Percentiles rank a stretch among this genome's conserved stretches.
Conservation (phyloP, 2,329 filamentous ascomycete species). For the Paraphoma chrysanthemicola region DNA sequence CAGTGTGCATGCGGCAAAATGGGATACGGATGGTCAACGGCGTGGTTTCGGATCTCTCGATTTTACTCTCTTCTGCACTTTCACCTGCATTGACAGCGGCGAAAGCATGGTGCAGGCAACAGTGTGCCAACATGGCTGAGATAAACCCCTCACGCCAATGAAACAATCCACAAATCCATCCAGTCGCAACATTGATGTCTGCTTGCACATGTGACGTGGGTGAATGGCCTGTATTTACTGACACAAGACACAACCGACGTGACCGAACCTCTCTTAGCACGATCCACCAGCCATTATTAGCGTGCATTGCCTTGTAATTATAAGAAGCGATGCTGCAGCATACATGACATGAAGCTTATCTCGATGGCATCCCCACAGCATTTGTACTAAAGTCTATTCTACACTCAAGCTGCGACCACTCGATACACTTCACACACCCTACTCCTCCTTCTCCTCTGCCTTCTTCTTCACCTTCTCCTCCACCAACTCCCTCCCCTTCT, state of each 20-base stretch:
- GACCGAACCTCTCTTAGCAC: not conserved
- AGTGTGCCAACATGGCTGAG: slow-evolving; percentile 46
- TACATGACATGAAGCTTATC: not conserved
- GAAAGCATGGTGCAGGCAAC: slow-evolving; percentile 44
- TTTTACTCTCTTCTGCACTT: slow-evolving; percentile 49
- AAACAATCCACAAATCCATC: slow-evolving; percentile 34
- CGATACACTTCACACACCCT: not conserved
- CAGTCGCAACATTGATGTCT: slow-evolving; percentile 18
- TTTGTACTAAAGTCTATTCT: not conserved
- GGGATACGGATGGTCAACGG: slow-evolving; percentile 48
- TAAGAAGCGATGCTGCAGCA: too few species aligned
- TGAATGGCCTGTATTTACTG: too few species aligned
- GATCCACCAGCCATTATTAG: not conserved
- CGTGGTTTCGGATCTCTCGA: slow-evolving; percentile 49
- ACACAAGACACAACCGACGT: too few species aligned
- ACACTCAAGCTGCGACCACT: not conserved
- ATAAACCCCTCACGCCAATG: slow-evolving; percentile 44
- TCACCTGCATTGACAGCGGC: slow-evolving; percentile 48
- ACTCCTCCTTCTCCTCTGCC: not conserved
- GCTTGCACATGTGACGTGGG: not conserved
- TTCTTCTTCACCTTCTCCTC: not conserved
- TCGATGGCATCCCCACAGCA: not conserved
- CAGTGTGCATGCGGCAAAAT: slow-evolving; percentile 42
- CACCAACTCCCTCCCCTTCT: slow-evolving; percentile 19
- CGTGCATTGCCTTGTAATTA: not conserved